A percentile compares a stretch with the other conserved stretches of the same genome.
Evolutionary conservation across 2,329 filamentous ascomycete genomes (phyloP).

Genomic region (Cylindrodendrum hubeiense): DNA sequence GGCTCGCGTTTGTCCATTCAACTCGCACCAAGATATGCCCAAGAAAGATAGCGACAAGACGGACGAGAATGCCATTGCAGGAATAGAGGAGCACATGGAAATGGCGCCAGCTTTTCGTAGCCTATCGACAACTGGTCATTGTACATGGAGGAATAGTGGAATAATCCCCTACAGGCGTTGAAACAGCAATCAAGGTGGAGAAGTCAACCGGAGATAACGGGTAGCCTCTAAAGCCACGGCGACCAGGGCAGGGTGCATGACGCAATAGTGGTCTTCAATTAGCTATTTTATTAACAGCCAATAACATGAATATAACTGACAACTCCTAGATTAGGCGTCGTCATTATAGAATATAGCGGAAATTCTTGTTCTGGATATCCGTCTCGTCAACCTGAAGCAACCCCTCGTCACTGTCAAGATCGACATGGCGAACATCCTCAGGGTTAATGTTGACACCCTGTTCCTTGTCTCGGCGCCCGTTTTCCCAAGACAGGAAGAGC

Average conservation of each 20-base stretch:
- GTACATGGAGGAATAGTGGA: background rate
- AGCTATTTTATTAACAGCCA: background rate
- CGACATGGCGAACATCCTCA: constrained; percentile 26
- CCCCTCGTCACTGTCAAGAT: constrained; percentile 18
- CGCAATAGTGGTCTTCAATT: background rate
- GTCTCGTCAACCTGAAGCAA: constrained; percentile 30
- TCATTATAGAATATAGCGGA: constrained; percentile 24
- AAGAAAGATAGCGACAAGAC: too few species aligned
- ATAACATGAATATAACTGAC: background rate
- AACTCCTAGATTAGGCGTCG: background rate
- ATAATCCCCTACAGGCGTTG: background rate
- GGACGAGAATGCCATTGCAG: too few species aligned
- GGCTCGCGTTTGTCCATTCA: background rate
- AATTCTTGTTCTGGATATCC: constrained; percentile 24
- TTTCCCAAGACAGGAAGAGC: constrained; percentile 44
- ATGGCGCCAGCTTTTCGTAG: background rate
- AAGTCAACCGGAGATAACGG: background rate
- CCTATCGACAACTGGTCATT: background rate
- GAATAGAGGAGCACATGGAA: too few species aligned
- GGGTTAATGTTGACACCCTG: constrained; percentile 26
- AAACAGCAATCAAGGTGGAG: background rate
- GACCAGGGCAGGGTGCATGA: background rate
- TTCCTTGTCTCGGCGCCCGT: constrained; percentile 20
- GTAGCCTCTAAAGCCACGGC: background rate
- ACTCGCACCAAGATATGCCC: too few species aligned